These are phyloP conservation scores for Pleurotus salmoneostramineus DNA, from an alignment of 768 basidiomycete species.

Conservation along the genomic window DNA sequence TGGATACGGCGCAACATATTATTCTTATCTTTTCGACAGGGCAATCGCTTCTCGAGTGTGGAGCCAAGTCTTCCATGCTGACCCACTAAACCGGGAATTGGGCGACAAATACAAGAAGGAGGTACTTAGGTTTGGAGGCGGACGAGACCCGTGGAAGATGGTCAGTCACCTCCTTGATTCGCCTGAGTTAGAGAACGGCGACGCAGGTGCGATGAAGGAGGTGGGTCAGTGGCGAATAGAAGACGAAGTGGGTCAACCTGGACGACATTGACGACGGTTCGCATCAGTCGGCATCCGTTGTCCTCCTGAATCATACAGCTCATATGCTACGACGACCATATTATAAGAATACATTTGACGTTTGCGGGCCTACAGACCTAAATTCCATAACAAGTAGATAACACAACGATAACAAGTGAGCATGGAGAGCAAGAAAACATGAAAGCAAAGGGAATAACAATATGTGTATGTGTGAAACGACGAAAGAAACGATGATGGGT, in stretches of 20 bases:
- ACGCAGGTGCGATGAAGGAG: conserved; percentile 79
- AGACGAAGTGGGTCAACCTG: conserved; percentile 59
- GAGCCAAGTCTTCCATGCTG: conserved; percentile 62
- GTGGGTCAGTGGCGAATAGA: conserved; percentile 90
- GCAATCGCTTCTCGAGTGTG: conserved; percentile 95
- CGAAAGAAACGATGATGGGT: not conserved
- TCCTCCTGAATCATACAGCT: not conserved
- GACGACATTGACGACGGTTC: conserved; percentile 44
- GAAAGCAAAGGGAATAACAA: too few relatives aligned
- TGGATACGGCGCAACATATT: conserved; percentile 97
- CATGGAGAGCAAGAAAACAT: too few relatives aligned
- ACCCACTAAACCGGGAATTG: conserved; percentile 65
- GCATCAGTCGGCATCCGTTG: not conserved
- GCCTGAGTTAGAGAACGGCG: conserved; percentile 66
- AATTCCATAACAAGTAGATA: not conserved
- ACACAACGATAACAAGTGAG: not conserved
- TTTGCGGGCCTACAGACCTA: too few relatives aligned
- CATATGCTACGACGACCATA: too few relatives aligned
- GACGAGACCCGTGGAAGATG: conserved; percentile 93
- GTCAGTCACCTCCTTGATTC: conserved; percentile 65
- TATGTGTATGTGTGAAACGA: too few relatives aligned
- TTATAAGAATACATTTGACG: too few relatives aligned
- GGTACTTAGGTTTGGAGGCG: conserved; percentile 80
- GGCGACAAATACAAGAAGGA: conserved; percentile 83
- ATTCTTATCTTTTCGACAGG: conserved; percentile 94